A percentile compares a stretch with the other conserved stretches of the same genome.
Evolutionary conservation across 305 asterid species (phyloP).

Genomic region (Fraxinus latifolia): DNA sequence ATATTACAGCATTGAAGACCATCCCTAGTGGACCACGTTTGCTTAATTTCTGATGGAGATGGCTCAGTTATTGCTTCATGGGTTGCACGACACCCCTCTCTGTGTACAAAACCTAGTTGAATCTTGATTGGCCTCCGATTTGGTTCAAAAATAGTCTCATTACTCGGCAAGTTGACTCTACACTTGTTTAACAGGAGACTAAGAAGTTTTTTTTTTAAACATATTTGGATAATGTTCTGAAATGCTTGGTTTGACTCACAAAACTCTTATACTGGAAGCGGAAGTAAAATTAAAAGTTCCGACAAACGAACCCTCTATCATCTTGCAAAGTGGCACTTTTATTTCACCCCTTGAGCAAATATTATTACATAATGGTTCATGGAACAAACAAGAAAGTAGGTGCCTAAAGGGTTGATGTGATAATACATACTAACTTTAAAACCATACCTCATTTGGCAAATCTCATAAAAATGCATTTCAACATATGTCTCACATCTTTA

Average conservation of each 20-base stretch:
- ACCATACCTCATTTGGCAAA: conserved; percentile 30
- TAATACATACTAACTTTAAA: conserved; percentile 26
- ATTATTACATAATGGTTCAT: neutral
- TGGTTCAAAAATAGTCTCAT: neutral
- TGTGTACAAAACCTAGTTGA: neutral
- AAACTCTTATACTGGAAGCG: neutral
- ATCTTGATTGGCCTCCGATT: neutral
- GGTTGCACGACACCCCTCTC: neutral
- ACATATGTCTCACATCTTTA: conserved; percentile 17
- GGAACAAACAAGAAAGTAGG: conserved; percentile 13
- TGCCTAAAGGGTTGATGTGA: conserved; percentile 24
- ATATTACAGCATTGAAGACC: neutral
- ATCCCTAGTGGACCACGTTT: conserved; percentile 4
- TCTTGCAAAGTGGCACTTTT: neutral
- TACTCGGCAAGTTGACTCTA: neutral
- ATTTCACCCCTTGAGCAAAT: neutral
- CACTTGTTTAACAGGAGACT: neutral
- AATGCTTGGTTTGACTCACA: neutral
- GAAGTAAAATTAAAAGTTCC: neutral
- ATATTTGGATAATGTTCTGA: neutral
- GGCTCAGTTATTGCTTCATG: conserved; percentile 3
- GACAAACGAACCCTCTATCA: neutral
- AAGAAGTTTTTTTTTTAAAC: neutral
- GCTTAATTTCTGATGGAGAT: neutral
- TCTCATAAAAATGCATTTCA: conserved; percentile 39